Evolutionary conservation across 2,329 filamentous ascomycete species (phyloP).

Genomic region (Cercospora canescens): DNA sequence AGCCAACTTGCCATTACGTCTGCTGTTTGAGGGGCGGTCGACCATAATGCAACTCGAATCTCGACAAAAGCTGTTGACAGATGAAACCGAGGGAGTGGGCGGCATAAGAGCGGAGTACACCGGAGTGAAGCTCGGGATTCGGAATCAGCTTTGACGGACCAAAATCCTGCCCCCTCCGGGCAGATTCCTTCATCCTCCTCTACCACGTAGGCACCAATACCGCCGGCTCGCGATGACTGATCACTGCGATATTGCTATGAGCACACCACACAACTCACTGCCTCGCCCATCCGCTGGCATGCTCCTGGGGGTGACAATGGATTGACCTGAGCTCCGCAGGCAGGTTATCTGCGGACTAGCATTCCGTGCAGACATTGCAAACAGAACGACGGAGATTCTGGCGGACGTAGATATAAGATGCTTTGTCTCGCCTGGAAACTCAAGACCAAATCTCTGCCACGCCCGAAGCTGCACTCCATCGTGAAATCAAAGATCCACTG

Average conservation of each 20-base stretch:
- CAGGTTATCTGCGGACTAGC: neutral
- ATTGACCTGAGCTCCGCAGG: neutral
- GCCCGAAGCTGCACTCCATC: neutral
- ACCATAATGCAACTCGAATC: neutral
- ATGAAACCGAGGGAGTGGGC: neutral
- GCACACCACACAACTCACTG: neutral
- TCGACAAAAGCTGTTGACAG: neutral
- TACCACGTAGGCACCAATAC: neutral
- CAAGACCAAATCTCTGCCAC: neutral
- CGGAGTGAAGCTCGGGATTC: neutral
- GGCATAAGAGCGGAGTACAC: neutral
- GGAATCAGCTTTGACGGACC: neutral
- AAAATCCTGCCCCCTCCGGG: neutral
- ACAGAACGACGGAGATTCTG: neutral
- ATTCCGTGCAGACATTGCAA: neutral
- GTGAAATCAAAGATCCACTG: neutral
- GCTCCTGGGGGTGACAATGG: neutral
- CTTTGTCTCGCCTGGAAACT: neutral
- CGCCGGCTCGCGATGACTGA: neutral
- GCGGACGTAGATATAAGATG: neutral
- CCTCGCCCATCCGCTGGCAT: neutral
- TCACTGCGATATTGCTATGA: neutral
- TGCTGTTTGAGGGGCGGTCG: slow-evolving; percentile 3
- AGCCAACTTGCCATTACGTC: slow-evolving; percentile 22
- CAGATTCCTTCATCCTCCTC: neutral